Evolutionary conservation across 257 asterid genomes (phyloP).

Genomic region (Nicotiana tomentosiformis): DNA sequence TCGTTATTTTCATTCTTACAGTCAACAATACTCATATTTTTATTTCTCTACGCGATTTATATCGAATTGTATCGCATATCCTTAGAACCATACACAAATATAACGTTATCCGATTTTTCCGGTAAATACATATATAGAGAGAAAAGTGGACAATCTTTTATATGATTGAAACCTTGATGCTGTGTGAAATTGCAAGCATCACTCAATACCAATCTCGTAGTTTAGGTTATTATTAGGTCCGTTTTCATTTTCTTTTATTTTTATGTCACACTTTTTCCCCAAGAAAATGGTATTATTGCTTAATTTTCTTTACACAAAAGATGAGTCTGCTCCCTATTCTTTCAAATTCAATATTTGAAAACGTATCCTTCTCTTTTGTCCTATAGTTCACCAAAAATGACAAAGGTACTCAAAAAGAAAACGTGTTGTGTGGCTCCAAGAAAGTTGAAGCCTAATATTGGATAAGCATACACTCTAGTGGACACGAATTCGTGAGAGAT

Average conservation of each 20-base stretch:
- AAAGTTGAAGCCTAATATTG: conserved; percentile 4
- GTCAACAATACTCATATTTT: no score
- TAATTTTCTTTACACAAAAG: neutral
- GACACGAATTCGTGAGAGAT: neutral
- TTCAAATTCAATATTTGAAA: neutral
- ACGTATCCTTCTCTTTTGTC: neutral
- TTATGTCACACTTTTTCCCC: neutral
- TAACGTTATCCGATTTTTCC: no score
- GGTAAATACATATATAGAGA: no score
- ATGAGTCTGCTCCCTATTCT: neutral
- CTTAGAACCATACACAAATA: no score
- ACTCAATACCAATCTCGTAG: neutral
- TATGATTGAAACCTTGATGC: neutral
- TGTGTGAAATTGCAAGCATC: neutral
- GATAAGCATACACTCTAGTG: neutral
- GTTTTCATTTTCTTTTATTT: neutral
- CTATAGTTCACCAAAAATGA: neutral
- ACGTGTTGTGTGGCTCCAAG: conserved; percentile 8
- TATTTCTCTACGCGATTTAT: no score
- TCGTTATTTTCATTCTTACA: no score
- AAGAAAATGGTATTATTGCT: neutral
- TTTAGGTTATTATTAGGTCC: neutral
- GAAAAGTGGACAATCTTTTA: neutral
- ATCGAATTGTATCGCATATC: no score
- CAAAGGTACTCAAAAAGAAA: neutral